A percentile compares a stretch with the other conserved stretches of the same genome.
Evolutionary conservation across 805 yeast species (phyloP).

Genomic region (Yarrowia porcina): DNA sequence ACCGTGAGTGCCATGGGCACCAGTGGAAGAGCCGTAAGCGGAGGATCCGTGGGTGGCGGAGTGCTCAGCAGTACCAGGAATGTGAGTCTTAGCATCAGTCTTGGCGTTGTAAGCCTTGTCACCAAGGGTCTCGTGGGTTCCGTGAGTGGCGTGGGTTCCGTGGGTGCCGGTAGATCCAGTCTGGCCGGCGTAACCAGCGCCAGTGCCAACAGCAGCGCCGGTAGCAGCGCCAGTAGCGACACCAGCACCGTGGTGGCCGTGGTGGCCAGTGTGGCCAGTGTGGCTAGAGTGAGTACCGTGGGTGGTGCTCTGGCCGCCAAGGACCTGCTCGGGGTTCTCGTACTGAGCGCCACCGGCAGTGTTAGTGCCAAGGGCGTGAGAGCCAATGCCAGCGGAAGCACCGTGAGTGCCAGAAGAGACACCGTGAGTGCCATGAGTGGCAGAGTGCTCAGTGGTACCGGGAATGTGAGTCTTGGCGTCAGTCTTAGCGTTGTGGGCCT

Average conservation of each 20-base stretch:
- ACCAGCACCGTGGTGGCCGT: background rate
- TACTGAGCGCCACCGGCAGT: conserved; percentile 6
- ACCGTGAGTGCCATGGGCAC: conserved; percentile 3
- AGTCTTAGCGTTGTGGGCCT: conserved; percentile 8
- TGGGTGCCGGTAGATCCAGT: conserved; percentile 3
- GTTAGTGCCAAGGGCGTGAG: background rate
- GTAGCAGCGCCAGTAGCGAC: conserved; percentile 13
- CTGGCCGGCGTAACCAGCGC: conserved; percentile 6
- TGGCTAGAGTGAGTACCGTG: background rate
- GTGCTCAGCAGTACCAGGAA: conserved; percentile 8
- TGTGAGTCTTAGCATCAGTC: conserved; percentile 15
- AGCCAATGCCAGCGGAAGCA: background rate
- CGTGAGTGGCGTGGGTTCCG: background rate
- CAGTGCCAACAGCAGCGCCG: conserved; percentile 23
- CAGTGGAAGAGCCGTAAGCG: background rate
- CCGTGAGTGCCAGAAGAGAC: background rate
- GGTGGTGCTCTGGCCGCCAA: background rate
- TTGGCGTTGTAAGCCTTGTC: conserved; percentile 7
- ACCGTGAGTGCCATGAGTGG: conserved; percentile 1
- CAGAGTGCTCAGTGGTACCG: conserved; percentile 4
- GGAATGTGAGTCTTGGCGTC: conserved; percentile 15
- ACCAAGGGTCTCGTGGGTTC: background rate
- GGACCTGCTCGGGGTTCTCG: conserved; percentile 5
- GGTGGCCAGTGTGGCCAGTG: background rate
- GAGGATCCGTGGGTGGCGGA: background rate